Conservation (phyloP, 192 early-diverging fungal genomes). For the Rhizophlyctis rosea region DNA sequence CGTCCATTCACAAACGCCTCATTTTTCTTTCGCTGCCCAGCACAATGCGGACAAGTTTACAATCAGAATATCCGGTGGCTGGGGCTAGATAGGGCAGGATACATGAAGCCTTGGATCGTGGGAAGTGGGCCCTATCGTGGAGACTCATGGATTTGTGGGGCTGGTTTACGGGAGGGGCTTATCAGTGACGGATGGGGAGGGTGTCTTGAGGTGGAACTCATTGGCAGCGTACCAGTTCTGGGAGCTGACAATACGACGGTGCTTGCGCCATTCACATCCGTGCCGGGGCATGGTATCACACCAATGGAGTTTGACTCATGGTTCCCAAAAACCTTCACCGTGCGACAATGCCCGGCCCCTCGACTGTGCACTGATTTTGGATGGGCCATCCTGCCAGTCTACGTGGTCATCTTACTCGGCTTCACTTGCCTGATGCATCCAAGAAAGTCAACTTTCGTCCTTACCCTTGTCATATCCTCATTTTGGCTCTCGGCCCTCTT, state of each 20-base stretch:
- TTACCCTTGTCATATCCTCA: slow-evolving; percentile 17
- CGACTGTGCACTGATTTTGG: slow-evolving; percentile 32
- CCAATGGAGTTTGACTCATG: slow-evolving; percentile 27
- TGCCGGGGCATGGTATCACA: slow-evolving; percentile 22
- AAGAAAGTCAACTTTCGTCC: not conserved
- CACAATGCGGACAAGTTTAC: slow-evolving; percentile 3
- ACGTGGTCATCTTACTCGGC: slow-evolving; percentile 16
- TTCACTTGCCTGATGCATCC: slow-evolving; percentile 26
- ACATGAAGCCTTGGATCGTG: slow-evolving; percentile 27
- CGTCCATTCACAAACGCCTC: too few species aligned
- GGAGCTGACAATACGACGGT: too few species aligned
- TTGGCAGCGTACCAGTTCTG: too few species aligned
- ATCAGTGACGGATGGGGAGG: slow-evolving; percentile 27
- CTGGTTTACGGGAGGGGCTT: slow-evolving; percentile 33
- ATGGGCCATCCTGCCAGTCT: slow-evolving; percentile 26
- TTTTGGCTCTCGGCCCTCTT: slow-evolving; percentile 29
- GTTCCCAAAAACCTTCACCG: slow-evolving; percentile 26
- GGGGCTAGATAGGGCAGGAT: slow-evolving; percentile 5
- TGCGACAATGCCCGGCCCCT: slow-evolving; percentile 1
- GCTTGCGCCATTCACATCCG: slow-evolving; percentile 5
- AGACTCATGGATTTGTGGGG: slow-evolving; percentile 33
- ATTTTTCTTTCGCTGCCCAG: slow-evolving; percentile 18
- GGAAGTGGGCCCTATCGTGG: slow-evolving; percentile 26
- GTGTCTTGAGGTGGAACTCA: slow-evolving; percentile 22
- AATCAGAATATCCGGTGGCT: slow-evolving; percentile 29